Conservation (phyloP, 441 rosid genomes). For the Rhodomyrtus psidioides region DNA sequence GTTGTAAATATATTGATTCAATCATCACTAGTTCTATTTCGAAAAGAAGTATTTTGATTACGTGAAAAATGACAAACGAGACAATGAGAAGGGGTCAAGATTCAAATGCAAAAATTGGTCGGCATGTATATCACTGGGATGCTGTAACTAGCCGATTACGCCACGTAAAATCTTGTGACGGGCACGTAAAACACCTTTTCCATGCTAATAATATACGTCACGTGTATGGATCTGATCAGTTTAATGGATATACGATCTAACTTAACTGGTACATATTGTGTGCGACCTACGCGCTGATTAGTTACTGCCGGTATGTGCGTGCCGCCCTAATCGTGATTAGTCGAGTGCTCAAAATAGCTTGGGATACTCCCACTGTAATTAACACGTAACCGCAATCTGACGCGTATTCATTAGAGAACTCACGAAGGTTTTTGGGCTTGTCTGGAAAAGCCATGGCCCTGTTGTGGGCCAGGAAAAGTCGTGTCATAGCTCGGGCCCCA, state of each 20-base stretch:
- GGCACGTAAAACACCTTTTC: neutral
- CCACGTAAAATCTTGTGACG: neutral
- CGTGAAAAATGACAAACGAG: neutral
- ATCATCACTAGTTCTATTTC: neutral
- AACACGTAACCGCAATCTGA: neutral
- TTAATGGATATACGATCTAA: neutral
- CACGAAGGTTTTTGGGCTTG: neutral
- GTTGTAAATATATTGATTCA: neutral
- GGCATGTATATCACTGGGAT: neutral
- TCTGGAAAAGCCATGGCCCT: neutral
- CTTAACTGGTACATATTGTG: neutral
- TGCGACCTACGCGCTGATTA: neutral
- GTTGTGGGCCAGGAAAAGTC: neutral
- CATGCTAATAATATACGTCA: fast-evolving
- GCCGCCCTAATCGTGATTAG: neutral
- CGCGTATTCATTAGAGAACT: neutral
- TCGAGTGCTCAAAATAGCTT: neutral
- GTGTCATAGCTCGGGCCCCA: neutral
- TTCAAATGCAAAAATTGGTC: neutral
- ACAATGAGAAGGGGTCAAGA: neutral
- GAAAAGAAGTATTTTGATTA: neutral
- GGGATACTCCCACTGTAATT: neutral
- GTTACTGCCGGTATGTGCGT: no score
- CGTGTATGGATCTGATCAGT: neutral
- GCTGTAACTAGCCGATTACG: neutral